Evolutionary conservation across 441 rosid genomes (phyloP).

Genomic region (Francoa sonchifolia): DNA sequence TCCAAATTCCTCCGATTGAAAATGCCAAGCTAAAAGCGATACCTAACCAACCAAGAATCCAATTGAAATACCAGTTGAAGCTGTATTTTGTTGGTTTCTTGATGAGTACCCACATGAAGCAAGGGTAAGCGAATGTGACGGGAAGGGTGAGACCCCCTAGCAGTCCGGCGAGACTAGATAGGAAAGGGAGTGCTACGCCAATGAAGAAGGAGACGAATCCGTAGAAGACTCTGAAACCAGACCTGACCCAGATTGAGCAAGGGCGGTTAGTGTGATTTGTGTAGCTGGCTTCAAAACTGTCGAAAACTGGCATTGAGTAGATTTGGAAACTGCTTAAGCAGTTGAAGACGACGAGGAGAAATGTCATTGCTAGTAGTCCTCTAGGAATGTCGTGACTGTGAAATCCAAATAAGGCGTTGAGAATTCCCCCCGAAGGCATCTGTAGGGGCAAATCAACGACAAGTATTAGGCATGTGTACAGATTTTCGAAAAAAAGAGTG

Average conservation of each 20-base stretch:
- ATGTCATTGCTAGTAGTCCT: constrained; percentile 74
- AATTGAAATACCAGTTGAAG: constrained; percentile 86
- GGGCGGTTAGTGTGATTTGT: constrained; percentile 86
- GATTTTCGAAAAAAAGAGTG: no score
- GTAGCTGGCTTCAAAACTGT: constrained; percentile 89
- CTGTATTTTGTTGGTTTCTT: constrained; percentile 68
- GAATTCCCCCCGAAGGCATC: constrained; percentile 95
- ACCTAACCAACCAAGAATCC: constrained; percentile 90
- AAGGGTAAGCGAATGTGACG: constrained; percentile 87
- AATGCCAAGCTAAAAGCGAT: constrained; percentile 79
- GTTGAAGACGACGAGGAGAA: constrained; percentile 81
- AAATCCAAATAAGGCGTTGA: constrained; percentile 65
- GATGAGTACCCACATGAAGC: constrained; percentile 95
- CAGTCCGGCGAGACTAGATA: constrained; percentile 79
- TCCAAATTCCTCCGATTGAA: constrained; percentile 85
- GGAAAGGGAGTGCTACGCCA: constrained; percentile 83
- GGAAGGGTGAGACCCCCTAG: constrained; percentile 86
- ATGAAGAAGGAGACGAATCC: constrained; percentile 76
- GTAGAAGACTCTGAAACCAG: constrained; percentile 78
- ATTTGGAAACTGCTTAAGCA: constrained; percentile 92
- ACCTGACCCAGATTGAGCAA: constrained; percentile 88
- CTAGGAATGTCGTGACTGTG: constrained; percentile 83
- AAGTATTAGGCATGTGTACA: no score
- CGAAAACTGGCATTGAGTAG: constrained; percentile 89
- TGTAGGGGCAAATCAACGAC: constrained; percentile 16